A percentile compares a stretch with the other conserved stretches of the same genome.
Conservation (phyloP, 352 stramenopile genomes). For the Globisporangium nagaii region DNA sequence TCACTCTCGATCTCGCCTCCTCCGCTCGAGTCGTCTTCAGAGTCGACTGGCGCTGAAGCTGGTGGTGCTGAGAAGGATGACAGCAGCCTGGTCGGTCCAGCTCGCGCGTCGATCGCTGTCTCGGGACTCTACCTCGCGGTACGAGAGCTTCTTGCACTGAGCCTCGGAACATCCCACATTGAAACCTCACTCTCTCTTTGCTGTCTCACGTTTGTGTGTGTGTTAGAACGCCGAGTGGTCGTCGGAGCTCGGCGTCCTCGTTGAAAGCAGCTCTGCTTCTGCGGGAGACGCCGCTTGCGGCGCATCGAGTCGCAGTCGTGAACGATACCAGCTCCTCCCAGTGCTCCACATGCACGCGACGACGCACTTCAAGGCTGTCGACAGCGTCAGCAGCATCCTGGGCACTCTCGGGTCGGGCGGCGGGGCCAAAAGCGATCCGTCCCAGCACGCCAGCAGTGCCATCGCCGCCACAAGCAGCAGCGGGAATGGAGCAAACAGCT, state of each 20-base stretch:
- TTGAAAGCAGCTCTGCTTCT: neutral
- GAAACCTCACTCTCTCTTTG: too few species aligned
- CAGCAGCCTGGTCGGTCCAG: neutral
- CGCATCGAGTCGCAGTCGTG: neutral
- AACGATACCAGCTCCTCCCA: conserved; percentile 18
- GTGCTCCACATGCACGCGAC: conserved; percentile 22
- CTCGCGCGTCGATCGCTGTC: conserved; percentile 21
- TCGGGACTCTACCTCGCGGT: conserved; percentile 44
- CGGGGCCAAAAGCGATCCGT: neutral
- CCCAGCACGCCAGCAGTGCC: neutral
- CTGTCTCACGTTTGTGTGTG: neutral
- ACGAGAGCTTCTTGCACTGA: conserved; percentile 5
- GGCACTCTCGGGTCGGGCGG: neutral
- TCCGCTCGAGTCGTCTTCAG: neutral
- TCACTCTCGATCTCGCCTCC: conserved; percentile 6
- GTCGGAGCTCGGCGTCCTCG: conserved; percentile 12
- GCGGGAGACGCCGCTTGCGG: too few species aligned
- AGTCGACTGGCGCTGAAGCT: too few species aligned
- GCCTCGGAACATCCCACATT: too few species aligned
- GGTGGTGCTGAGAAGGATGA: neutral
- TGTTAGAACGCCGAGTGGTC: conserved; percentile 35
- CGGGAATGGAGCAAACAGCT: too few species aligned
- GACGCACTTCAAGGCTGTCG: conserved; percentile 18
- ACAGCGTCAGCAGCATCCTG: neutral
- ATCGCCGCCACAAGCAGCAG: neutral